Evolutionary conservation across 148 eudicot species (phyloP).

Genomic region (Heliamphora exappendiculata): DNA sequence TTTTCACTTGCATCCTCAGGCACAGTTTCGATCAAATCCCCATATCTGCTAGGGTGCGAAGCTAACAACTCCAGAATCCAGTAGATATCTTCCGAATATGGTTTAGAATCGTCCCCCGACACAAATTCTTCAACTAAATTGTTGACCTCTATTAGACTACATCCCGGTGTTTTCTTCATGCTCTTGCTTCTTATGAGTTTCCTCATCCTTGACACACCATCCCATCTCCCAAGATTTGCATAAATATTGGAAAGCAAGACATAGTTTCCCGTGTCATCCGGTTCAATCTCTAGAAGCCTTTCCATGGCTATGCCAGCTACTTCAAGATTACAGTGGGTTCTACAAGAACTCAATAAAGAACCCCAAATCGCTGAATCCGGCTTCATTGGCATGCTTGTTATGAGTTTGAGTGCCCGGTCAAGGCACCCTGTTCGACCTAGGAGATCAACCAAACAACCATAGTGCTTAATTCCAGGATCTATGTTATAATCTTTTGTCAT

Average conservation of each 20-base stretch:
- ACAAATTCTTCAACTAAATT: slow-evolving; percentile 18
- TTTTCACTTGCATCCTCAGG: neutral
- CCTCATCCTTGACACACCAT: slow-evolving; percentile 27
- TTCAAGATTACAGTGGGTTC: slow-evolving; percentile 33
- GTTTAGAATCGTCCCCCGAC: slow-evolving; percentile 18
- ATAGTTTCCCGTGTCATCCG: slow-evolving; percentile 40
- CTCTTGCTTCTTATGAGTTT: slow-evolving; percentile 26
- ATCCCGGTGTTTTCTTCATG: slow-evolving; percentile 28
- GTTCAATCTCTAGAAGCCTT: slow-evolving; percentile 36
- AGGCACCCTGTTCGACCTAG: slow-evolving; percentile 35
- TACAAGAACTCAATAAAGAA: slow-evolving; percentile 40
- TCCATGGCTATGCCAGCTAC: slow-evolving; percentile 32
- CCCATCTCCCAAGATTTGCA: slow-evolving; percentile 35
- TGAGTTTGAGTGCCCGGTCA: slow-evolving; percentile 29
- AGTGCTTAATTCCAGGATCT: slow-evolving; percentile 42
- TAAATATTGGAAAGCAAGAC: slow-evolving; percentile 40
- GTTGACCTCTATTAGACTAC: slow-evolving; percentile 27
- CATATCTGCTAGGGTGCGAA: slow-evolving; percentile 11
- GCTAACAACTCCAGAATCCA: slow-evolving; percentile 21
- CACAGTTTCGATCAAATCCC: slow-evolving; percentile 4
- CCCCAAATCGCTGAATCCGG: slow-evolving; percentile 47
- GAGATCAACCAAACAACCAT: slow-evolving; percentile 43
- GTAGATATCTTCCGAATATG: slow-evolving; percentile 12
- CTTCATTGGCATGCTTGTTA: slow-evolving; percentile 34
- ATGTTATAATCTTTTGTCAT: slow-evolving; percentile 24